Base-by-base conservation (phyloP, 108 stramenopile species). In the Nitzschia putrida region DNA sequence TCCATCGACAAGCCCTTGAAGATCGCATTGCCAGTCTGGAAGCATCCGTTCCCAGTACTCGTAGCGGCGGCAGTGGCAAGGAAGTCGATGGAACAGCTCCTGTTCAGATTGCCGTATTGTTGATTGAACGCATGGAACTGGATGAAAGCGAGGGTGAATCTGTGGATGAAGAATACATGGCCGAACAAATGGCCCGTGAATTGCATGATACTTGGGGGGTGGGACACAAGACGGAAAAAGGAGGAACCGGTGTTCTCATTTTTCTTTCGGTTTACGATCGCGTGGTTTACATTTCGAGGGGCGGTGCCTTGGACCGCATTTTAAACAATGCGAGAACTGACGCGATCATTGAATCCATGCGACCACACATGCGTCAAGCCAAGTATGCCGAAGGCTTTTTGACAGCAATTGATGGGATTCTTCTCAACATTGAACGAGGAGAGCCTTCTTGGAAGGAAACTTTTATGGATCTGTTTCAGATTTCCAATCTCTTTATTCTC, bases 121-220 rank as follows among this genome's bases (percentile, higher is more conserved):
- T 80, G 16, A 75, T 75, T 14, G 43, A 71, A 11, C 50, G 50
- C 22, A 71, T 76, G 44, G 54, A 76, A 16, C 42, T 72, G 0
- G 11, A 37, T 20, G 44, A 34, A 53, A 42, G 13, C 8, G 61
- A 45, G 23, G 42, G 42, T 14, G 42, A 56, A 18, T 12, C 6
- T 20, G 43, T 44, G 11, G 66, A 74, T 8, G 41, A 58, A 68
- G 44, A 63, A 37, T 13, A 8, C 21, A 39, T 22, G 14, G 72
- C 64, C n/a, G 66, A 64, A 60, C 22, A 59, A 21, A 52, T 67
- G 41, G 73, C 73, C 3, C 66, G 47, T 34, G 14, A 25, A 0
- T 53, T 82, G 26, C 86, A 85, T 56, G 72, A 83, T 42, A 21
- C 25, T 12, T 88, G 82, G 81, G 87, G 87, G 8, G 78, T 88